phyloP scores from a whole-genome alignment of 1,284 basidiomycete species.

The Heterobasidion irregulare region DNA sequence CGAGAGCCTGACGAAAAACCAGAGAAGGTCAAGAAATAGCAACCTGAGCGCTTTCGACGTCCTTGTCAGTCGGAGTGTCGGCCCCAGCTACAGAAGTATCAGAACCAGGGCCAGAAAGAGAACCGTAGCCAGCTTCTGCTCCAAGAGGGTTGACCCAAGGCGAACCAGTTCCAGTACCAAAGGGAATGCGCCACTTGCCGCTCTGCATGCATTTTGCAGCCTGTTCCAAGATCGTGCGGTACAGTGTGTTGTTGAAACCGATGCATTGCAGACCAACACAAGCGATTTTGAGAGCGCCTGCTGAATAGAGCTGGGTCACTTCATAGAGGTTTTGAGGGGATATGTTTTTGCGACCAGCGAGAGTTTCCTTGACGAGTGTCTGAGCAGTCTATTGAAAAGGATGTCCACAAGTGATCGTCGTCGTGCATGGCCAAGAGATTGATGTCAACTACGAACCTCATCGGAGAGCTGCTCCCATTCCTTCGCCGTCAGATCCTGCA shows the following conservation, averaged over 20 bases:
- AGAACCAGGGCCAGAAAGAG: not conserved
- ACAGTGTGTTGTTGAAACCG: constrained; percentile 55
- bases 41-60: too few relatives aligned
- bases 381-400: constrained; percentile 42
- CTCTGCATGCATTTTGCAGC: constrained; percentile 38
- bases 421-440: not conserved
- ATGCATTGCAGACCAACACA: constrained; percentile 68
- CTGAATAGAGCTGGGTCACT: constrained; percentile 57
- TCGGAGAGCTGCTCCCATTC: constrained; percentile 60
- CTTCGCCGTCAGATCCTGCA: constrained; percentile 53
- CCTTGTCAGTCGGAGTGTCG: not conserved
- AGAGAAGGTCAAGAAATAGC: too few relatives aligned
- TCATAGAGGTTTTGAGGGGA: constrained; percentile 72
- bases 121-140: not conserved
- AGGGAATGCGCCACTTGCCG: constrained; percentile 21
- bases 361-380: constrained; percentile 59
- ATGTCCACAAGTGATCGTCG: not conserved
- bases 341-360: constrained; percentile 59
- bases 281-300: constrained; percentile 60
- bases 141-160: not conserved
- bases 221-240: constrained; percentile 49
- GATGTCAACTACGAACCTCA: constrained; percentile 36
- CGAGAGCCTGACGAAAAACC: too few relatives aligned
- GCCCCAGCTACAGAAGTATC: not conserved
- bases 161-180: not conserved